Percentiles rank a stretch among this genome's conserved stretches.
These are phyloP conservation scores for Phytophthora sp. DNA, from an alignment of 352 stramenopile species.

Conservation along the genomic window DNA sequence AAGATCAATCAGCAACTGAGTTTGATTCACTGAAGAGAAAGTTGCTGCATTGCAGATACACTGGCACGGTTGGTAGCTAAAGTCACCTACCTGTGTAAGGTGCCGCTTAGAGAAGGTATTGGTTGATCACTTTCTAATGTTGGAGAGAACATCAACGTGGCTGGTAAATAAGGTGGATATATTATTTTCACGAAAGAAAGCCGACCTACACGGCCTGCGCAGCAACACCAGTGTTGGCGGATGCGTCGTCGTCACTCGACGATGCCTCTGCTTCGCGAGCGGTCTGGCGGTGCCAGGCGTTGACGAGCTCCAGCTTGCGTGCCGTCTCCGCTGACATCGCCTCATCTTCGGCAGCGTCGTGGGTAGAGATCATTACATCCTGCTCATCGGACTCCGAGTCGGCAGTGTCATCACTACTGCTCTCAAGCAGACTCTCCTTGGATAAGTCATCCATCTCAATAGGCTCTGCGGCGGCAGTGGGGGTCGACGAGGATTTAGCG, in stretches of 20 bases:
- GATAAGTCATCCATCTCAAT: constrained; percentile 43
- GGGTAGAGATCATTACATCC: constrained; percentile 24
- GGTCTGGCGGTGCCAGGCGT: constrained; percentile 64
- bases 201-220: constrained; percentile 36
- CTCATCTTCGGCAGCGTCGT: constrained; percentile 30
- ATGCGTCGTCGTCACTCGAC: constrained; percentile 19
- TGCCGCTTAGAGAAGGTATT: no score
- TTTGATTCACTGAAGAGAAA: no score
- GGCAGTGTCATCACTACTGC: constrained; percentile 66
- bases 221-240: constrained; percentile 14
- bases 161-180: constrained; percentile 40
- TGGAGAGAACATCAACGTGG: no score
- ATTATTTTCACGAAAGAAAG: constrained; percentile 25
- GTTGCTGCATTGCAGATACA: no score
- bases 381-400: constrained; percentile 68
- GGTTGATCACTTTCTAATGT: no score
- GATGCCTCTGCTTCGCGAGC: constrained; percentile 24
- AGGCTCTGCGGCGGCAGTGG: constrained; percentile 10
- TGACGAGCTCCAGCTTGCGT: constrained; percentile 71
- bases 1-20: no score
- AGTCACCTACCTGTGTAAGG: no score
- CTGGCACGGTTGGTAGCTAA: no score
- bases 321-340: constrained; percentile 50
- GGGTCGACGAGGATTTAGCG: constrained; percentile 31
- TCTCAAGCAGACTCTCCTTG: constrained; percentile 62